phyloP scores from a whole-genome alignment of 352 stramenopile species.

The Globisporangium irregulare region DNA sequence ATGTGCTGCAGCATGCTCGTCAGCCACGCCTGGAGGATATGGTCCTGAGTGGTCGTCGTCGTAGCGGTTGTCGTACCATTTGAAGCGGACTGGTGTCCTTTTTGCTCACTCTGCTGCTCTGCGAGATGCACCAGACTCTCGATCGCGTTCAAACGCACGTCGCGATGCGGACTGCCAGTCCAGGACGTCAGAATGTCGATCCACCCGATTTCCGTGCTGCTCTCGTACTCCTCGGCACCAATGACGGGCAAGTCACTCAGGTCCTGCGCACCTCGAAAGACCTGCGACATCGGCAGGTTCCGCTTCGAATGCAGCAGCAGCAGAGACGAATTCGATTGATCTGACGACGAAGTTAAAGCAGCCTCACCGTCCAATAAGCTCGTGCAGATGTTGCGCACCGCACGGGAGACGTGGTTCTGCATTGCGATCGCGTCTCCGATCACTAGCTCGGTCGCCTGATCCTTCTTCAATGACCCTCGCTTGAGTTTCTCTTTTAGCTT shows the following conservation, averaged over 20 bases:
- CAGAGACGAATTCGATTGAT: slow-evolving; percentile 19
- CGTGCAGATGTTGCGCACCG: slow-evolving; percentile 63
- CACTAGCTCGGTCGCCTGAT: not conserved
- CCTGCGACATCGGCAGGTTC: slow-evolving; percentile 60
- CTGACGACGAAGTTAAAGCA: slow-evolving; percentile 42
- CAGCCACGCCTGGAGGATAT: slow-evolving; percentile 78
- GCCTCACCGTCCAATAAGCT: slow-evolving; percentile 48
- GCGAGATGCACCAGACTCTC: slow-evolving; percentile 63
- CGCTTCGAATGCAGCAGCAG: slow-evolving; percentile 56
- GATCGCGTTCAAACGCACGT: slow-evolving; percentile 65
- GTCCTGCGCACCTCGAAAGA: slow-evolving; percentile 52
- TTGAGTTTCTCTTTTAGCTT: not conserved
- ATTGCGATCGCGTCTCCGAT: slow-evolving; percentile 17
- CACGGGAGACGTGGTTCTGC: slow-evolving; percentile 28
- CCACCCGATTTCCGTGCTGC: slow-evolving; percentile 74
- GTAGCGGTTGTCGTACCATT: not conserved
- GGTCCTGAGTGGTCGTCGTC: slow-evolving; percentile 27
- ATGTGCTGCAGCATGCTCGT: slow-evolving; percentile 76
- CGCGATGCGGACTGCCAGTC: slow-evolving; percentile 48
- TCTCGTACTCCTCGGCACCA: slow-evolving; percentile 74
- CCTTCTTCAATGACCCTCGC: not conserved
- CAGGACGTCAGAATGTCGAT: slow-evolving; percentile 78
- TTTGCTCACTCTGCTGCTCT: slow-evolving; percentile 26
- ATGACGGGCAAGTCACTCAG: slow-evolving; percentile 68
- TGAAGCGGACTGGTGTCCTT: not conserved